Conservation (phyloP, 2,329 filamentous ascomycete genomes). For the Myriosclerotinia scirpicola region DNA sequence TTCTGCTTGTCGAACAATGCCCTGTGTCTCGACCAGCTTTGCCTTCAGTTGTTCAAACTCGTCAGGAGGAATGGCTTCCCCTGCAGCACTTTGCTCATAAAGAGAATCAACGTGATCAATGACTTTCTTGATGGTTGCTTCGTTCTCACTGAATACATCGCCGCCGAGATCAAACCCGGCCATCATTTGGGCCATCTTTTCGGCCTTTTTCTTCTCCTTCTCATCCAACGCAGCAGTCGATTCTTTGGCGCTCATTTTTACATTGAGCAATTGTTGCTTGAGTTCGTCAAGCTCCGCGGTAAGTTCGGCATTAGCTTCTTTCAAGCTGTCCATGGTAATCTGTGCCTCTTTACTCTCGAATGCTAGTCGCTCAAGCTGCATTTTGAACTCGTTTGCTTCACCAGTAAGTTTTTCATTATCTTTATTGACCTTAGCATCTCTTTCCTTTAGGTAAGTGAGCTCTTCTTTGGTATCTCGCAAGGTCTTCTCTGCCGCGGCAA, state of each 20-base stretch:
- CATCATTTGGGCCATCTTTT: slow-evolving; percentile 99
- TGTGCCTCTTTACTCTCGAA: slow-evolving; percentile 96
- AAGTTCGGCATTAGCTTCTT: slow-evolving; percentile 92
- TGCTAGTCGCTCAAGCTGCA: slow-evolving; percentile 92
- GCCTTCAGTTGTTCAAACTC: slow-evolving; percentile 75
- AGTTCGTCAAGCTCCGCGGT: slow-evolving; percentile 90
- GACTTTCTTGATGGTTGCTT: slow-evolving; percentile 77
- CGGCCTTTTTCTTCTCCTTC: slow-evolving; percentile 97
- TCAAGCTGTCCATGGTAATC: slow-evolving; percentile 96
- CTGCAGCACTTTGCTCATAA: slow-evolving; percentile 71
- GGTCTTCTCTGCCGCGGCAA: slow-evolving; percentile 75
- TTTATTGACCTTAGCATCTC: slow-evolving; percentile 77
- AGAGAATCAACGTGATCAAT: slow-evolving; percentile 81
- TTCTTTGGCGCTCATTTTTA: slow-evolving; percentile 95
- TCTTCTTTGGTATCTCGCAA: slow-evolving; percentile 85
- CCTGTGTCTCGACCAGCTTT: slow-evolving; percentile 83
- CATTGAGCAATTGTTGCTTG: slow-evolving; percentile 93
- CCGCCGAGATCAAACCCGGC: slow-evolving; percentile 93
- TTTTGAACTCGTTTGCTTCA: slow-evolving; percentile 89
- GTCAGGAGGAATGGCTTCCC: slow-evolving; percentile 78
- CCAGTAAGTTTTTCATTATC: slow-evolving; percentile 85
- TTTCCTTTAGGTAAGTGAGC: slow-evolving; percentile 79
- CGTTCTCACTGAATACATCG: slow-evolving; percentile 91
- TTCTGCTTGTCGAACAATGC: slow-evolving; percentile 89
- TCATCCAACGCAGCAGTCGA: slow-evolving; percentile 86